Conservation (phyloP, 2,329 filamentous ascomycete species). For the Arthroderma sp. region DNA sequence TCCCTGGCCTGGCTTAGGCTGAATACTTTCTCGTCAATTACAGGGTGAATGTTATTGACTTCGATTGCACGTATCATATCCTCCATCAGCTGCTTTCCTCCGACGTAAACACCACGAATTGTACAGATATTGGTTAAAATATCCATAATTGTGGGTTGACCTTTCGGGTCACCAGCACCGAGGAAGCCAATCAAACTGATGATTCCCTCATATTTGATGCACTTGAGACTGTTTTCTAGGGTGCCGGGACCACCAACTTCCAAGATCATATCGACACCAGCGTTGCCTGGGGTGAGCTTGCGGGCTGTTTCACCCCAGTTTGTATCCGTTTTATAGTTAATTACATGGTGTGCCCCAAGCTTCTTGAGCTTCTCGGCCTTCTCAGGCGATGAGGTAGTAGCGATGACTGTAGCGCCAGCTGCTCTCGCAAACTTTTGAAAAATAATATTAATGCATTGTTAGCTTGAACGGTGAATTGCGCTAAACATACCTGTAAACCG, state of each 20-base stretch:
- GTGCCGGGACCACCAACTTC: slow-evolving; percentile 56
- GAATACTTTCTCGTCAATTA: slow-evolving; percentile 47
- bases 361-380: slow-evolving; percentile 41
- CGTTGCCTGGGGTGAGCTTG: slow-evolving; percentile 34
- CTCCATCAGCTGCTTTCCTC: slow-evolving; percentile 42
- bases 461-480: background rate
- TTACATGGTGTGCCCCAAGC: slow-evolving; percentile 44
- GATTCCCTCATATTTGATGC: slow-evolving; percentile 41
- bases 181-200: slow-evolving; percentile 46
- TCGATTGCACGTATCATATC: slow-evolving; percentile 49
- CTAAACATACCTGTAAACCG: slow-evolving; percentile 30
- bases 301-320: slow-evolving; percentile 50
- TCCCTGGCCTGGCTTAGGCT: slow-evolving; percentile 38
- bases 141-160: slow-evolving; percentile 41
- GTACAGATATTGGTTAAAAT: slow-evolving; percentile 39
- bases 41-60: slow-evolving; percentile 44
- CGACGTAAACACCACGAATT: slow-evolving; percentile 45
- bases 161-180: slow-evolving; percentile 33
- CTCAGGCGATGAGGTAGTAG: slow-evolving; percentile 44
- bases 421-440: slow-evolving; percentile 34
- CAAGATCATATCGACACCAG: slow-evolving; percentile 49
- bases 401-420: slow-evolving; percentile 41
- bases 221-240: slow-evolving; percentile 42
- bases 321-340: slow-evolving; percentile 47
- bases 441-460: background rate